phyloP scores from a whole-genome alignment of 495 filamentous ascomycete species.

The Xylaria venustula region DNA sequence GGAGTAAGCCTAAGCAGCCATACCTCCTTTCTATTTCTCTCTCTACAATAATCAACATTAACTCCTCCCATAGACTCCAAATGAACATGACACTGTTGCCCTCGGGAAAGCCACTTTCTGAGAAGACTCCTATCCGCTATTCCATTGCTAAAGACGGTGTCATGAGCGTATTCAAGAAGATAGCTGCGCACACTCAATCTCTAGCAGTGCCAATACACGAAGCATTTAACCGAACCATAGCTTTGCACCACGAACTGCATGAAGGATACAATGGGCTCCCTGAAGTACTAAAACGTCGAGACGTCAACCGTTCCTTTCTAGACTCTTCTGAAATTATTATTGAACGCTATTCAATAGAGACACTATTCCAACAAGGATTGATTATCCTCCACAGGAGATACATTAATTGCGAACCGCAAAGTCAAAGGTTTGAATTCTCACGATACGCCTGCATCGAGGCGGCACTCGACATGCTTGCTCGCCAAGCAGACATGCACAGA shows the following conservation, averaged over 20 bases:
- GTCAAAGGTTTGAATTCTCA: slow-evolving; percentile 29
- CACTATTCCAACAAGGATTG: slow-evolving; percentile 42
- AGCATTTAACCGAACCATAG: slow-evolving; percentile 28
- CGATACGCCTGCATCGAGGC: slow-evolving; percentile 43
- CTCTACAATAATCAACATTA: too few species aligned
- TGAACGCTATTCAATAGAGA: slow-evolving; percentile 39
- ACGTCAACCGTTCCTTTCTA: slow-evolving; percentile 38
- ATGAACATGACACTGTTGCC: slow-evolving; percentile 27
- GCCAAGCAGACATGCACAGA: slow-evolving; percentile 35
- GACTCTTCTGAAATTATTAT: slow-evolving; percentile 39
- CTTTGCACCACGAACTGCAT: slow-evolving; percentile 33
- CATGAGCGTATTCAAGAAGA: slow-evolving; percentile 38
- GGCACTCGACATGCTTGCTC: slow-evolving; percentile 39
- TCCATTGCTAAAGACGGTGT: slow-evolving; percentile 37
- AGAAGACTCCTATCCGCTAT: slow-evolving; percentile 32
- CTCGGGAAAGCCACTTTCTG: slow-evolving; percentile 22
- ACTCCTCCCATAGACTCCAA: slow-evolving; percentile 17
- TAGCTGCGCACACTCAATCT: slow-evolving; percentile 39
- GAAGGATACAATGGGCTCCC: slow-evolving; percentile 35
- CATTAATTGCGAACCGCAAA: slow-evolving; percentile 30
- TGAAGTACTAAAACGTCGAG: slow-evolving; percentile 30
- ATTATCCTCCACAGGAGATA: slow-evolving; percentile 45
- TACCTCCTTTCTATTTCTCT: too few species aligned
- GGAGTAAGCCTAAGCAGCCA: slow-evolving; percentile 27
- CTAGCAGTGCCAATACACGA: slow-evolving; percentile 32